phyloP scores from a whole-genome alignment of 148 eudicot genomes.

The Vaccinium corymbosum region DNA sequence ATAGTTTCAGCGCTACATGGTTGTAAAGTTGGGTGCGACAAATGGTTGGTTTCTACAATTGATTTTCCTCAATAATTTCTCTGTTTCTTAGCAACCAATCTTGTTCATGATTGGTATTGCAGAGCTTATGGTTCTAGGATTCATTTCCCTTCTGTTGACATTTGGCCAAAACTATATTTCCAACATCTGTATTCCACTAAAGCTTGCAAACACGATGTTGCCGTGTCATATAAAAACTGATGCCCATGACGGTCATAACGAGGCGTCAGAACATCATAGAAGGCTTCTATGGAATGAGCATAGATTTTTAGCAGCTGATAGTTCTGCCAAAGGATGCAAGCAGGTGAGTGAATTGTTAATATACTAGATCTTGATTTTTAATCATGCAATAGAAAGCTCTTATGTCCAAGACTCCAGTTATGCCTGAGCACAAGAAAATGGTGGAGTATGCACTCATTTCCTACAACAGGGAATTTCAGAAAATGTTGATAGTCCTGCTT shows the following conservation, averaged over 20 bases:
- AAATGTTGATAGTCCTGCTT: not conserved
- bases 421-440: not conserved
- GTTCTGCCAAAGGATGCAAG: conserved; percentile 30
- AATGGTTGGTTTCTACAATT: not conserved
- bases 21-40: not conserved
- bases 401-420: not conserved
- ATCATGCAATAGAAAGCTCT: conserved; percentile 2
- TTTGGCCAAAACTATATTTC: conserved; percentile 75
- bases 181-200: conserved; percentile 47
- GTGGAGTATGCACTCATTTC: not conserved
- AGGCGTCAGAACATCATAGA: conserved; percentile 37
- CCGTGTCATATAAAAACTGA: conserved; percentile 41
- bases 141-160: conserved; percentile 75
- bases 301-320: conserved; percentile 45
- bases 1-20: not conserved
- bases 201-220: conserved; percentile 54
- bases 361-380: not conserved
- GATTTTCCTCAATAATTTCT: not conserved
- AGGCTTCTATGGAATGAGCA: conserved; percentile 75
- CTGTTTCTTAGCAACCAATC: not conserved
- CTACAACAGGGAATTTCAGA: not conserved
- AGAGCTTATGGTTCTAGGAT: conserved; percentile 95
- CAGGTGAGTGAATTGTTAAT: conserved; percentile 25
- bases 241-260: not conserved
- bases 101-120: conserved; percentile 22